phyloP scores from a whole-genome alignment of 805 yeast species.

The Nakazawaea wickerhamii region DNA sequence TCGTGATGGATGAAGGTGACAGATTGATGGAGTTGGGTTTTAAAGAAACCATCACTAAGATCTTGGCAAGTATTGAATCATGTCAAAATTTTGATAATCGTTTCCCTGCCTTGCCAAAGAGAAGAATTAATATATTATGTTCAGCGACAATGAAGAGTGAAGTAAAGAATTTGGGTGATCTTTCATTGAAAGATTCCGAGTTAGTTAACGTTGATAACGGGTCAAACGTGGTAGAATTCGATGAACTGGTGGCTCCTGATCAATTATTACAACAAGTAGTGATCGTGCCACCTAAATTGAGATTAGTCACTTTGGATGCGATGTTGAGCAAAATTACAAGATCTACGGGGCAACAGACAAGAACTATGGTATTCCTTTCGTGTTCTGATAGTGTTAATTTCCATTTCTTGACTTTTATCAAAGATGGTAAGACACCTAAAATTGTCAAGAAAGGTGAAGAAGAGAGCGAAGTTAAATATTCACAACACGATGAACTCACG shows the following conservation, averaged over 20 bases:
- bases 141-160: conserved; percentile 89
- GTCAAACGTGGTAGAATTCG: conserved; percentile 24
- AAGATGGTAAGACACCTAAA: conserved; percentile 39
- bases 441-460: conserved; percentile 24
- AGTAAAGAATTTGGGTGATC: conserved; percentile 75
- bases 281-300: conserved; percentile 88
- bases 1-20: conserved; percentile 97
- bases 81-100: conserved; percentile 26
- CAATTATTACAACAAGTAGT: conserved; percentile 76
- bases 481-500: conserved; percentile 21
- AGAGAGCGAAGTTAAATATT: conserved; percentile 17
- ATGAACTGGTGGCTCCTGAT: conserved; percentile 65
- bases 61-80: conserved; percentile 54
- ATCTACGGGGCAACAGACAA: conserved; percentile 27
- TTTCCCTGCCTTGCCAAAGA: conserved; percentile 44
- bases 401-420: conserved; percentile 72
- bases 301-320: conserved; percentile 78
- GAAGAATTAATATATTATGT: conserved; percentile 77
- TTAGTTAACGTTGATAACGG: conserved; percentile 44
- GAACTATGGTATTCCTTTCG: conserved; percentile 81
- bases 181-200: conserved; percentile 69
- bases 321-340: conserved; percentile 45
- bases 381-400: conserved; percentile 97
- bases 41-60: conserved; percentile 83
- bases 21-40: conserved; percentile 93